These are phyloP conservation scores for Rosa multiflora DNA, from an alignment of 306 rosid genomes.

Conservation along the genomic window DNA sequence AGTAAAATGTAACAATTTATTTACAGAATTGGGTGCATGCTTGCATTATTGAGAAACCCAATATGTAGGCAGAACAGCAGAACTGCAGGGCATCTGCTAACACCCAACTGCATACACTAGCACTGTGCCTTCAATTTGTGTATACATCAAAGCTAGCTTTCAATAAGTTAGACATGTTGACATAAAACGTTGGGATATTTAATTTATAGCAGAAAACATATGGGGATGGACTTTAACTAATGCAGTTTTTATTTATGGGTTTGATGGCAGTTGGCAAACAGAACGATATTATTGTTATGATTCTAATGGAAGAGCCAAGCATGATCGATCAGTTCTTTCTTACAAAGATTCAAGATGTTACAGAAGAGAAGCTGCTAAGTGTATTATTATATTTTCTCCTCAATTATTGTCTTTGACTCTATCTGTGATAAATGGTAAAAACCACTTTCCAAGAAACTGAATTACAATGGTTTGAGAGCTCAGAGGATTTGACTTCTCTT, in stretches of 20 bases:
- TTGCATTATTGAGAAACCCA: not conserved
- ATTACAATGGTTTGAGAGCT: not conserved
- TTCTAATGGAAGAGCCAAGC: constrained; percentile 2
- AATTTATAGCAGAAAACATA: too few species aligned
- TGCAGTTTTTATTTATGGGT: not conserved
- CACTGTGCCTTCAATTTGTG: not conserved
- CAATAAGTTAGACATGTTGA: not conserved
- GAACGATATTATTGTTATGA: not conserved
- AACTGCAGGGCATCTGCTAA: constrained; percentile 7
- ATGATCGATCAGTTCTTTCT: not conserved
- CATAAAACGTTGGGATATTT: not conserved
- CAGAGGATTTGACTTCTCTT: constrained; percentile 10
- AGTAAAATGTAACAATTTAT: not conserved
- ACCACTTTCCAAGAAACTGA: not conserved
- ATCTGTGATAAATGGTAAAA: not conserved
- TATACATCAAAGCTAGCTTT: not conserved
- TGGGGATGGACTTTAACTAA: not conserved
- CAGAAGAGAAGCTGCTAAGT: constrained; percentile 2
- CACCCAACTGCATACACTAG: not conserved
- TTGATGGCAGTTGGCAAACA: constrained; percentile 19
- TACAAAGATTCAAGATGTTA: not conserved
- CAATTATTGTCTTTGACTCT: not conserved
- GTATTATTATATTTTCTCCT: not conserved
- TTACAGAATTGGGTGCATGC: not conserved
- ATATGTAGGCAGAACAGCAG: not conserved